Base-by-base conservation (phyloP, 2,329 filamentous ascomycete genomes). In the Hirsutella rhossiliensis region DNA sequence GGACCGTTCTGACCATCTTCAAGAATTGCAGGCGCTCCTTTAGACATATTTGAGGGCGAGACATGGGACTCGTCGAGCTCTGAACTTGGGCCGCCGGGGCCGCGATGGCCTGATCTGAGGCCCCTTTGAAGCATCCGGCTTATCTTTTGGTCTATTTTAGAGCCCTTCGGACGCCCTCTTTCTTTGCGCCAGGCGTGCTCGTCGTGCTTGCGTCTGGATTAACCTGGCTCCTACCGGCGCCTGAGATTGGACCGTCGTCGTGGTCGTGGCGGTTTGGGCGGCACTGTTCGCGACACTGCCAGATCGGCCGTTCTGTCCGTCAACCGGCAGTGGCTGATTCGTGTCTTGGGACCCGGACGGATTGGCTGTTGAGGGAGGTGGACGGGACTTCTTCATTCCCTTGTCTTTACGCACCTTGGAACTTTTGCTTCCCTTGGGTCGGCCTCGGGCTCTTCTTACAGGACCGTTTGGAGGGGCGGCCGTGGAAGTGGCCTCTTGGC, bases 401-500 rank as follows among this genome's bases (percentile, higher is more conserved):
- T 75, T 76, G 45, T 73, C 71, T 41, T 73, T 75, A 13, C 55
- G 54, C 17, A 52, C 47, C 41, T 58, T 62, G n/a, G 50, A 49
- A 40, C 54, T 57, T 43, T 62, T 62, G 58, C 73, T 78, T 3
- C 75, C 75, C 50, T 76, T 78, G 8, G 75, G 75, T 17, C 75
- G 64, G 15, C 75, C 75, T 48, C 74, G 65, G 7, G 63, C 61
- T 42, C 73, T 65, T 52, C 69, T 75, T 31, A 56, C 41, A 19
- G 56, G 45, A 2, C 42, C 19, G 8, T 38, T 40, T 20, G 44
- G 34, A 19, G n/a, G 32, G 29, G 20, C 19, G 12, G 11, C 5
- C 7, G 19, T 27, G 5, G 43, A 5, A 4, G 41, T 11, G 1
- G 18, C 36, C 12, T 45, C 43, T 9, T 12, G 8, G 28, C 17